Evolutionary conservation across 2,329 filamentous ascomycete genomes (phyloP).

Genomic region (Aspergillus sp.): DNA sequence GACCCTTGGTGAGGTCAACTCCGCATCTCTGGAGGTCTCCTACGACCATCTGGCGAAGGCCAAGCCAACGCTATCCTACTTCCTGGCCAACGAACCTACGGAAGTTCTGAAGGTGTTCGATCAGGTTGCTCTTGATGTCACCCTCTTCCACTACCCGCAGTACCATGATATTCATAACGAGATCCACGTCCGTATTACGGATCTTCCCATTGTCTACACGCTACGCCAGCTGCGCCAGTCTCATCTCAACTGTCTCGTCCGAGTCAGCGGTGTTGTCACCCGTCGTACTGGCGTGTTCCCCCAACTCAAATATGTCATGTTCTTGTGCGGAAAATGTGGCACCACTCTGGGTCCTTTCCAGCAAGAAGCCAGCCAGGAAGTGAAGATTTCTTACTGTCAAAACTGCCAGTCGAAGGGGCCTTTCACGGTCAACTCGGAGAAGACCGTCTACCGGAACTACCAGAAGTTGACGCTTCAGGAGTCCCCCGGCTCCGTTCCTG

Average conservation of each 20-base stretch:
- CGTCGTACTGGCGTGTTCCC: conserved; percentile 93
- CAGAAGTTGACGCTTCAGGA: conserved; percentile 97
- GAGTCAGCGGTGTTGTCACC: conserved; percentile 93
- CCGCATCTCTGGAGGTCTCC: conserved; percentile 92
- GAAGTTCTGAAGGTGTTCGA: conserved; percentile 96
- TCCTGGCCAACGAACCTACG: conserved; percentile 90
- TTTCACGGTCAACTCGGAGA: conserved; percentile 93
- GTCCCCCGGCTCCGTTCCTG: conserved; percentile 93
- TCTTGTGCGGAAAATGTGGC: conserved; percentile 92
- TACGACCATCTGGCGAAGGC: conserved; percentile 88
- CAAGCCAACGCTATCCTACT: conserved; percentile 93
- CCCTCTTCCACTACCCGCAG: conserved; percentile 92
- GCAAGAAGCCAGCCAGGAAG: conserved; percentile 93
- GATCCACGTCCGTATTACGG: conserved; percentile 95
- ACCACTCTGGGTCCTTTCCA: conserved; percentile 92
- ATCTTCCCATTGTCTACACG: conserved; percentile 91
- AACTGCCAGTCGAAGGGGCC: conserved; percentile 94
- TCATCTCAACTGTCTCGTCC: conserved; percentile 91
- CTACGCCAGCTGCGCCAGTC: conserved; percentile 91
- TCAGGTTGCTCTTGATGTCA: conserved; percentile 93
- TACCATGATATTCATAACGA: conserved; percentile 97
- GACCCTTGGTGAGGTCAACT: conserved; percentile 95
- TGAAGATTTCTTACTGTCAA: conserved; percentile 94
- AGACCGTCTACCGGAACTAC: conserved; percentile 98
- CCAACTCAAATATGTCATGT: conserved; percentile 97